A percentile compares a stretch with the other conserved stretches of the same genome.
Evolutionary conservation across 2,329 filamentous ascomycete species (phyloP).

Genomic region (Penicillium sp.): DNA sequence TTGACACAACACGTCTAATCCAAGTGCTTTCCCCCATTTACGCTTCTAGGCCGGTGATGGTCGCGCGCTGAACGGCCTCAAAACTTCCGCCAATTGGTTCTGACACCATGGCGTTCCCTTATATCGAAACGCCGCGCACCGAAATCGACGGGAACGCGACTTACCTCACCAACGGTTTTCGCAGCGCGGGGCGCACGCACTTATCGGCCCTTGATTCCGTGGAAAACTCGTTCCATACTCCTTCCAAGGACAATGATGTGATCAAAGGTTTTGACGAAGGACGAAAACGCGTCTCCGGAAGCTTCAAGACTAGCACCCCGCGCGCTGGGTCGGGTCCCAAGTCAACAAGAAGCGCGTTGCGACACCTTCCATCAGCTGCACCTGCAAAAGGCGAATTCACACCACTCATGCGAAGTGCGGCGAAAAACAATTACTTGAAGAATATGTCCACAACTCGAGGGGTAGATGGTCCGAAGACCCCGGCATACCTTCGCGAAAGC

Average conservation of each 20-base stretch:
- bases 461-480: conserved; percentile 61
- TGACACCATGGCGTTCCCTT: conserved; percentile 61
- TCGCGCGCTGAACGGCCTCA: conserved; percentile 26
- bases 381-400: conserved; percentile 74
- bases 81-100: conserved; percentile 10
- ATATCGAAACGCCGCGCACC: conserved; percentile 82
- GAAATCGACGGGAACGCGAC: conserved; percentile 76
- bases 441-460: conserved; percentile 60
- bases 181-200: conserved; percentile 47
- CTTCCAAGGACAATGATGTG: conserved; percentile 71
- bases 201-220: conserved; percentile 68
- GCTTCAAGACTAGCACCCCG: conserved; percentile 67
- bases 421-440: conserved; percentile 64
- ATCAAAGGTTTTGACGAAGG: conserved; percentile 71
- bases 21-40: conserved; percentile 12
- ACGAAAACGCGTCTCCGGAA: conserved; percentile 50
- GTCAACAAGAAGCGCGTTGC: conserved; percentile 52
- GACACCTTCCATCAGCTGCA: conserved; percentile 64
- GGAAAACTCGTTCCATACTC: conserved; percentile 82
- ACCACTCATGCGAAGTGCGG: conserved; percentile 76
- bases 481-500: conserved; percentile 60
- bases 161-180: conserved; percentile 66
- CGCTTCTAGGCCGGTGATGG: conserved; percentile 23
- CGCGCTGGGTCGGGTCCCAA: conserved; percentile 59
- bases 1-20: conserved; percentile 35